Conservation (phyloP, 176 grass and related monocot genomes). For the Rhynchospora pubera region DNA sequence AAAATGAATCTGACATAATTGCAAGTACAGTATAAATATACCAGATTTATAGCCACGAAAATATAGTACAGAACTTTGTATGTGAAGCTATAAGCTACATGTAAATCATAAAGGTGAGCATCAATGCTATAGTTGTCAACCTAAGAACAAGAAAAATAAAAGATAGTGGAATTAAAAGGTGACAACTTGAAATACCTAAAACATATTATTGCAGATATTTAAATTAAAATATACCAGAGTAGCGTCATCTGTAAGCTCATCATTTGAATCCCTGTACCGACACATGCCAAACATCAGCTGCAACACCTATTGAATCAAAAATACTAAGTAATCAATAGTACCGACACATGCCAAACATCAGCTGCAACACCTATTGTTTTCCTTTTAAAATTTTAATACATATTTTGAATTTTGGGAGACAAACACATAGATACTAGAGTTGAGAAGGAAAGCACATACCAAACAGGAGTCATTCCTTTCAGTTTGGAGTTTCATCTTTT, state of each 20-base stretch:
- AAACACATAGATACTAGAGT: background rate
- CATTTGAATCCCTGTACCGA: background rate
- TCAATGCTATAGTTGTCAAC: constrained; percentile 31
- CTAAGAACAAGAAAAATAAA: constrained; percentile 28
- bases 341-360: background rate
- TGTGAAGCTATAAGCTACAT: constrained; percentile 73
- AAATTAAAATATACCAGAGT: constrained; percentile 46
- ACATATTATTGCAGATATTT: background rate
- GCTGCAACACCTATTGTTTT: background rate
- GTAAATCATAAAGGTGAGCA: constrained; percentile 71
- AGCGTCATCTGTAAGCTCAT: constrained; percentile 24
- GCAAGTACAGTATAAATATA: constrained; percentile 17
- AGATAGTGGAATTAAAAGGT: background rate
- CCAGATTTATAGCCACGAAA: constrained; percentile 56
- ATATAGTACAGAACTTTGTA: constrained; percentile 81
- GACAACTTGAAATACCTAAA: background rate
- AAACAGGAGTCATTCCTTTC: constrained; percentile 26
- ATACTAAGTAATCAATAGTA: background rate
- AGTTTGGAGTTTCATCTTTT: constrained; percentile 24
- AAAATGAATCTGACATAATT: background rate
- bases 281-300: background rate
- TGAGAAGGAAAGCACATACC: background rate
- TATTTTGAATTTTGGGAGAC: background rate
- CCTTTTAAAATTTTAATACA: background rate
- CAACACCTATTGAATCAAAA: background rate